These are phyloP conservation scores for Brassica cretica DNA, from an alignment of 345 rosid species.

Conservation along the genomic window DNA sequence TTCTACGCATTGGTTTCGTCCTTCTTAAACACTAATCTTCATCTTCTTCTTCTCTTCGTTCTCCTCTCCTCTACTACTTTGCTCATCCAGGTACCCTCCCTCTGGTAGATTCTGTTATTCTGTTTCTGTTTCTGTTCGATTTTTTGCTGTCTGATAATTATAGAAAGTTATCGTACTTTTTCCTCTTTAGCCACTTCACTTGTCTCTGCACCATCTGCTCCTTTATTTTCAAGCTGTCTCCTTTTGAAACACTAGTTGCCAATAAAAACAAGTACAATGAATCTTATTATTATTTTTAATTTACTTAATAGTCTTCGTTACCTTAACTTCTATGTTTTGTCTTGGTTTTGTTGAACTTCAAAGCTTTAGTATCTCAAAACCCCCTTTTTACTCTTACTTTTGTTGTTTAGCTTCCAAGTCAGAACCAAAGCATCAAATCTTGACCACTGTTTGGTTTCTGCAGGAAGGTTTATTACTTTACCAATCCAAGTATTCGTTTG, in stretches of 20 bases:
- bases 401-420: constrained; percentile 19
- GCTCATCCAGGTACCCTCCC: not conserved
- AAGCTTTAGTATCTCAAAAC: not conserved
- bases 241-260: too few species aligned
- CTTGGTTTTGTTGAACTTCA: not conserved
- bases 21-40: constrained; percentile 8
- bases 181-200: too few species aligned
- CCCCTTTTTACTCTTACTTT: not conserved
- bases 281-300: too few species aligned
- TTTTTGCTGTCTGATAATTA: not conserved
- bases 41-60: not conserved
- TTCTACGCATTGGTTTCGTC: constrained; percentile 28
- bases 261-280: too few species aligned
- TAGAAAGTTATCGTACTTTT: not conserved
- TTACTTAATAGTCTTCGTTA: too few species aligned
- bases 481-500: not conserved
- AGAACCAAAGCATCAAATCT: constrained; percentile 16
- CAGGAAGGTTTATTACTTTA: constrained; percentile 36
- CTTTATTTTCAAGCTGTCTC: too few species aligned
- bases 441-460: constrained; percentile 28
- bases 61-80: not conserved
- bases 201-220: too few species aligned
- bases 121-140: not conserved
- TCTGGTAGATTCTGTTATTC: too few species aligned
- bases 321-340: not conserved